Evolutionary conservation across 805 yeast genomes (phyloP).

Genomic region (Ogataea henricii): DNA sequence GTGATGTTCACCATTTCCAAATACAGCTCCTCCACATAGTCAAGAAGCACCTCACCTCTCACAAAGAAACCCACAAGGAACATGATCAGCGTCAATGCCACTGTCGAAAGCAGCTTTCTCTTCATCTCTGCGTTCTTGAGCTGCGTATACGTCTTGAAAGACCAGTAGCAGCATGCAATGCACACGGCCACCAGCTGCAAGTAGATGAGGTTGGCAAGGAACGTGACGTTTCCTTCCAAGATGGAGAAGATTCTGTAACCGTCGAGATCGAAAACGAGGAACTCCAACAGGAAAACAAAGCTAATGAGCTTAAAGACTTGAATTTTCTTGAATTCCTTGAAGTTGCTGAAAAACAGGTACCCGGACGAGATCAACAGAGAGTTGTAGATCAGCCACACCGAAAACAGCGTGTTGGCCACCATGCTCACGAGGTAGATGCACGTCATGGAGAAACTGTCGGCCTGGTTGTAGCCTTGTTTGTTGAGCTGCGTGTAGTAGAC

Average conservation of each 20-base stretch:
- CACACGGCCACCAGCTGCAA: conserved; percentile 25
- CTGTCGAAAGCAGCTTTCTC: conserved; percentile 20
- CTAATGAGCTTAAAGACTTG: conserved; percentile 23
- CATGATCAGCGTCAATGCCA: conserved; percentile 20
- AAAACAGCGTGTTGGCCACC: conserved; percentile 26
- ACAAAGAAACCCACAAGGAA: conserved; percentile 22
- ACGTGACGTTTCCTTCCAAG: conserved; percentile 26
- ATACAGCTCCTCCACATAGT: conserved; percentile 14
- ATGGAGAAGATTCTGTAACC: conserved; percentile 32
- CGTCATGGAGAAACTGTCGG: conserved; percentile 21
- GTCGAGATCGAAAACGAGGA: conserved; percentile 34
- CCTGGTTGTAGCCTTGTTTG: conserved; percentile 29
- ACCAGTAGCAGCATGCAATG: conserved; percentile 19
- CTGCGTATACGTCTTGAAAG: conserved; percentile 23
- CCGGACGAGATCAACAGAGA: conserved; percentile 35
- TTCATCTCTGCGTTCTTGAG: conserved; percentile 22
- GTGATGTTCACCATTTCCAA: conserved; percentile 24
- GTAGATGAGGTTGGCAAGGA: conserved; percentile 26
- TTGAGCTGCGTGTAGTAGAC: conserved; percentile 25
- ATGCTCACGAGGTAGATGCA: conserved; percentile 26
- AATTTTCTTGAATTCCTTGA: conserved; percentile 19
- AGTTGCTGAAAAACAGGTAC: conserved; percentile 22
- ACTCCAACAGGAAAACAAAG: conserved; percentile 25
- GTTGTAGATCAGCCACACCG: conserved; percentile 37
- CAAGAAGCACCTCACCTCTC: conserved; percentile 18